Evolutionary conservation across 768 basidiomycete genomes (phyloP).

Genomic region (Gloeopeniophorella convolvens): DNA sequence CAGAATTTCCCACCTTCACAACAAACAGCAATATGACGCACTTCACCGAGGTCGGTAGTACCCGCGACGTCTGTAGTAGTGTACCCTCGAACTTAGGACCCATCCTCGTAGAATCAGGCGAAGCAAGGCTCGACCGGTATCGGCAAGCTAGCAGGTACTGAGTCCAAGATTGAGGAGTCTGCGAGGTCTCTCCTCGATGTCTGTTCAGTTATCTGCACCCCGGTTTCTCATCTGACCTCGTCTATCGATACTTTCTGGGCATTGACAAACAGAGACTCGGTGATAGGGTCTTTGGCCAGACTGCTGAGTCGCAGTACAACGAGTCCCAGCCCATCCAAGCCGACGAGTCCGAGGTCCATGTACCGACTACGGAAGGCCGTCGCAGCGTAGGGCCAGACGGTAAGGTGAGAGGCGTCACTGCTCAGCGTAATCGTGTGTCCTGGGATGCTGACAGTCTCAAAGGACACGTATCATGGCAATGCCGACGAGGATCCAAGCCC

Average conservation of each 20-base stretch:
- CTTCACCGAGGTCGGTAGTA: no score
- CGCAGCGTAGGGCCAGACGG: conserved; percentile 4
- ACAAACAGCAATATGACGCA: no score
- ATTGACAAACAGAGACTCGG: conserved; percentile 1
- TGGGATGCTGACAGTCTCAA: background rate
- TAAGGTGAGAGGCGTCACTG: background rate
- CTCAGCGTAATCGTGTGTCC: background rate
- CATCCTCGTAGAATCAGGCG: no score
- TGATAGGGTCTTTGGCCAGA: background rate
- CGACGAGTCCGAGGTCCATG: background rate
- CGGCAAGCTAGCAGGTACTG: no score
- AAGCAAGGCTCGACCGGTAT: no score
- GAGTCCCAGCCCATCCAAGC: background rate
- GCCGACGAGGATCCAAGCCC: background rate
- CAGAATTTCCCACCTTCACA: background rate
- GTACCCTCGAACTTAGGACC: no score
- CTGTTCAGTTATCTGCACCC: no score
- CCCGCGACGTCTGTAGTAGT: no score
- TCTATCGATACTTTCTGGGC: no score
- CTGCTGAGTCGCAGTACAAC: background rate
- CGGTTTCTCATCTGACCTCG: no score
- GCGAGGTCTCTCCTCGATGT: no score
- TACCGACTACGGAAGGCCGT: background rate
- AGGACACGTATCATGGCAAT: background rate
- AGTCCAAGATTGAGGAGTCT: no score